These are phyloP conservation scores for Acanthamoeba triangularis DNA, from an alignment of 208 protist genomes.

Conservation along the genomic window DNA sequence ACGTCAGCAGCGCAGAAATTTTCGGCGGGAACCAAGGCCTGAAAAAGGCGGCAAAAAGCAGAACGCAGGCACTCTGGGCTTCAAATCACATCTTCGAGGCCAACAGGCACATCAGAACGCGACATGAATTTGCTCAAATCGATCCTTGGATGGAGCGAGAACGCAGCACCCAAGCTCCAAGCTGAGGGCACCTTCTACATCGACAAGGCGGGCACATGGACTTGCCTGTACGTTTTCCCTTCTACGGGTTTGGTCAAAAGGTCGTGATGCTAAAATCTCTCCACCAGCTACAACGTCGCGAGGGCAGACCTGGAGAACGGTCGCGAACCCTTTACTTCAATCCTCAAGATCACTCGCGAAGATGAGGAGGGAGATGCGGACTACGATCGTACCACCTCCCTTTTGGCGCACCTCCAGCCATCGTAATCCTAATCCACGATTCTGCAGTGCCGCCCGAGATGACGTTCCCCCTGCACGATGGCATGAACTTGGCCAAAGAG, in stretches of 20 bases:
- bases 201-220: not conserved
- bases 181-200: slow-evolving; percentile 20
- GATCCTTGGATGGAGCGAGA: slow-evolving; percentile 8
- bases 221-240: not conserved
- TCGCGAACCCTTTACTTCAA: not conserved
- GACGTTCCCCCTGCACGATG: slow-evolving; percentile 3
- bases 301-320: not conserved
- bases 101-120: not conserved
- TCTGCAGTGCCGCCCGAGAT: slow-evolving; percentile 4
- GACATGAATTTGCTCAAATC: slow-evolving; percentile 7
- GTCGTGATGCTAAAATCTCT: too few species aligned
- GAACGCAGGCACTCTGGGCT: not conserved
- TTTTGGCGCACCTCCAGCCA: not conserved
- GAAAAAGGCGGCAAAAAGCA: not conserved
- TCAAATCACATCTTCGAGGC: not conserved
- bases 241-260: not conserved
- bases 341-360: not conserved
- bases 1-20: not conserved
- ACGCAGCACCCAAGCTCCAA: not conserved
- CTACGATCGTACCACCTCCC: not conserved
- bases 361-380: not conserved
- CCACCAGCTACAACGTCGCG: slow-evolving; percentile 6
- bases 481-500: slow-evolving; percentile 47
- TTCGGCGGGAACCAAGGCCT: not conserved
- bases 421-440: not conserved